Conservation (phyloP, 1,139 yeast species). For the Geotrichum klebahnii region DNA sequence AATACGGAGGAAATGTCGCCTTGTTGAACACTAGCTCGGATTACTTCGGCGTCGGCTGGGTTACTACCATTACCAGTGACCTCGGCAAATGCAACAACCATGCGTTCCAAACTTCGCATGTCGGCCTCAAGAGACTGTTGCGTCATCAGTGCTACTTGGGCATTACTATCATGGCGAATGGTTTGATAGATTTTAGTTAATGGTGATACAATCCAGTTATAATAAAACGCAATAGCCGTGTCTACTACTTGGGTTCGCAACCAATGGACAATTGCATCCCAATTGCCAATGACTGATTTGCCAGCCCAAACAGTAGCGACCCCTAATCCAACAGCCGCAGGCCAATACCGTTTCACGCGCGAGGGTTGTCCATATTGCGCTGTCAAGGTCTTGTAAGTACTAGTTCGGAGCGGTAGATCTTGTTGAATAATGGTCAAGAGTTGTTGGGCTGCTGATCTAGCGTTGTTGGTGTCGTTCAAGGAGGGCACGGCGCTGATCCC, state of each 20-base stretch:
- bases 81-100: constrained; percentile 70
- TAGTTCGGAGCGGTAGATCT: constrained; percentile 5
- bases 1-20: constrained; percentile 80
- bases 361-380: constrained; percentile 46
- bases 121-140: constrained; percentile 77
- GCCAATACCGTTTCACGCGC: constrained; percentile 62
- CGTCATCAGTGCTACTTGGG: constrained; percentile 70
- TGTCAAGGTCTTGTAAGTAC: constrained; percentile 4
- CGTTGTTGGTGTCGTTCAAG: neutral
- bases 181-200: constrained; percentile 69
- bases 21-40: constrained; percentile 42
- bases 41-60: constrained; percentile 26
- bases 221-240: constrained; percentile 61
- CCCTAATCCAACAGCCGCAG: constrained; percentile 40
- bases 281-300: constrained; percentile 46
- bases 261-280: constrained; percentile 55
- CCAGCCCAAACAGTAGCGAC: constrained; percentile 34
- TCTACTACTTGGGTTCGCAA: constrained; percentile 55
- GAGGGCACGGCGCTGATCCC: too few relatives aligned
- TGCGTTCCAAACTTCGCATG: constrained; percentile 72
- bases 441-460: constrained; percentile 1
- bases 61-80: constrained; percentile 22
- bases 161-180: constrained; percentile 72
- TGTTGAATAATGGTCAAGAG: constrained; percentile 6
- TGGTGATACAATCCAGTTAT: constrained; percentile 82